These are phyloP conservation scores for Nothomitra cinnamomea DNA, from an alignment of 2,329 filamentous ascomycete genomes.

Conservation along the genomic window DNA sequence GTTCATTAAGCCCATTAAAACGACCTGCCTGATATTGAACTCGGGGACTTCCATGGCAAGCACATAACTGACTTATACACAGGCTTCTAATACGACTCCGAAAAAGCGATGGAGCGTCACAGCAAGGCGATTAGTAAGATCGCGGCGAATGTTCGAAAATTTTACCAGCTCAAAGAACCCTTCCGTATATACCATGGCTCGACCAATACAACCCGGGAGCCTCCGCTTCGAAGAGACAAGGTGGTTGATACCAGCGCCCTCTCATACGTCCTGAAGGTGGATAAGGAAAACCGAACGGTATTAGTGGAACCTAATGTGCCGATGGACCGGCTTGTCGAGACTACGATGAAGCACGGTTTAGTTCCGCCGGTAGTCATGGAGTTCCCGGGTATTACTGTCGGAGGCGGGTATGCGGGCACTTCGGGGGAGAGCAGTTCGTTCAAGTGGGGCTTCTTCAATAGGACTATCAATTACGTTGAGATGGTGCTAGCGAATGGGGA, in stretches of 20 bases:
- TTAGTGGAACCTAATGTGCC: constrained; percentile 52
- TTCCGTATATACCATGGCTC: constrained; percentile 66
- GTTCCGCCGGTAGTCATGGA: constrained; percentile 53
- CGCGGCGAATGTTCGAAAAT: constrained; percentile 27
- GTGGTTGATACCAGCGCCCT: constrained; percentile 52
- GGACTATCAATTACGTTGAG: constrained; percentile 43
- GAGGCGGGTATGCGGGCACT: constrained; percentile 49
- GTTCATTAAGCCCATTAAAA: no score
- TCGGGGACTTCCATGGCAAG: no score
- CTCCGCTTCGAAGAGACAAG: constrained; percentile 30
- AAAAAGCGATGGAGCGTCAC: constrained; percentile 27
- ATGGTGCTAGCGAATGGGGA: constrained; percentile 44
- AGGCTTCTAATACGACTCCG: no score
- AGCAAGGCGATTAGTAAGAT: constrained; percentile 27
- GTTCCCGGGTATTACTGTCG: constrained; percentile 51
- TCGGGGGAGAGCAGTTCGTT: constrained; percentile 52
- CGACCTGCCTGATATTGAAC: no score
- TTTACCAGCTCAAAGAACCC: constrained; percentile 33
- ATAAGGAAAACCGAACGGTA: constrained; percentile 30
- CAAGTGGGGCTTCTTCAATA: constrained; percentile 47
- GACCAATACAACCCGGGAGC: constrained; percentile 56
- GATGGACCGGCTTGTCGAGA: constrained; percentile 46
- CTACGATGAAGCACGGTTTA: constrained; percentile 35
- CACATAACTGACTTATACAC: no score
- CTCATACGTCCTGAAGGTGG: constrained; percentile 42